Base-by-base conservation (phyloP, 768 basidiomycete species). In the Collybia mongolica region DNA sequence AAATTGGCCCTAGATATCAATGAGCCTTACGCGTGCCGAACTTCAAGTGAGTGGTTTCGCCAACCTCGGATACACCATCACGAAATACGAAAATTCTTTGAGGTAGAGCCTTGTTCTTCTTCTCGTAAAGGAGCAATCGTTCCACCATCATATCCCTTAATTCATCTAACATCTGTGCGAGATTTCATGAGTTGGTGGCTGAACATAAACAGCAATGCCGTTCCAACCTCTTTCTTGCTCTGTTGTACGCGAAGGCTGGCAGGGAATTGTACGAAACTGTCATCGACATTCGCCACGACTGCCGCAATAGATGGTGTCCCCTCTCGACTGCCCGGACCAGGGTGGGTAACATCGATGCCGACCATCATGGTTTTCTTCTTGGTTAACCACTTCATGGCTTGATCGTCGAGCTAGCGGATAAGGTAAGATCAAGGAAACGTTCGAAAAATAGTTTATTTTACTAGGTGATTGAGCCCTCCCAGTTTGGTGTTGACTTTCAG, bases 261-360 rank as follows among this genome's bases (percentile, higher is more conserved):
- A 0, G 91, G 90, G 65, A 84, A 92, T 53, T 91, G 88, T 0
- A 82, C 84, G 55, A 89, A 91, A 2, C 72, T 65, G 20, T 72
- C 69, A 59, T 93, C 89, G 1, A 82, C 71, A 51, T 82, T 92
- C 0, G 86, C 90, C 2, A 93, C 91, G 8, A 93, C 85, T 0
- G 89, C 90, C 0, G 88, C 88, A 39, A 93, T 86, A 0, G 88
- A 90, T 2, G 91, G 91, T 1, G 89, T 84, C 2, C 90, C 91
- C 2, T 75, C 74, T 44, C 72, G 63, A 55, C 86, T 87, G 5
- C 69, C 76, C 1, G 86, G 85, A 1, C 86, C 79, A 3, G 90
- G 88, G 54, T 93, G 90, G 0, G 88, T 92, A 0, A 90, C 88
- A 59, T 93, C 90, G 54, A 90, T 88, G 0, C 91, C 91, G 2